These are phyloP conservation scores for Heimioporus sp. DNA, from an alignment of 768 basidiomycete species.

Conservation along the genomic window DNA sequence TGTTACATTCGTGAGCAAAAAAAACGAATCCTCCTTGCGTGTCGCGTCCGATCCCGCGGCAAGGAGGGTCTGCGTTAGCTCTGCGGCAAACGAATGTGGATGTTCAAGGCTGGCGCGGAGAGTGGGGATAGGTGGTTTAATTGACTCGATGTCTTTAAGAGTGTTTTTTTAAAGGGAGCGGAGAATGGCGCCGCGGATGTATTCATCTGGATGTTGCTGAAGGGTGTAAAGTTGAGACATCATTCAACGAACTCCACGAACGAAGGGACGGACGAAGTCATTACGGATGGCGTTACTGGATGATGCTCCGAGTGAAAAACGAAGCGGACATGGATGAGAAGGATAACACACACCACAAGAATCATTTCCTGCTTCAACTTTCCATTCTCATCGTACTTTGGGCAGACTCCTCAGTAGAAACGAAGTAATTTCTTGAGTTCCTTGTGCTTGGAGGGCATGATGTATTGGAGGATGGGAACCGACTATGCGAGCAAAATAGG, in stretches of 20 bases:
- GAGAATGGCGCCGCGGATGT: slow-evolving; percentile 96
- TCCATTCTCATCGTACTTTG: slow-evolving; percentile 94
- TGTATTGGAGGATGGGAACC: slow-evolving; percentile 99
- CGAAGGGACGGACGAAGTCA: slow-evolving; percentile 69
- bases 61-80: slow-evolving; percentile 94
- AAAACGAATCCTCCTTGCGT: slow-evolving; percentile 96
- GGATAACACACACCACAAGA: slow-evolving; percentile 79
- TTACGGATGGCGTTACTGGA: slow-evolving; percentile 93
- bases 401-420: slow-evolving; percentile 97
- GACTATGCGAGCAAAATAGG: slow-evolving; percentile 72
- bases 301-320: slow-evolving; percentile 1
- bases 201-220: slow-evolving; percentile 99
- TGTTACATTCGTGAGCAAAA: slow-evolving; percentile 83
- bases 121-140: slow-evolving; percentile 94
- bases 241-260: background rate
- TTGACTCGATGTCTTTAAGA: slow-evolving; percentile 86
- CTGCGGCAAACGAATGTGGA: slow-evolving; percentile 92
- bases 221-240: background rate
- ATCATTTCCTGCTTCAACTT: slow-evolving; percentile 99
- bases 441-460: slow-evolving; percentile 94
- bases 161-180: slow-evolving; percentile 97
- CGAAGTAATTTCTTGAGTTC: slow-evolving; percentile 95
- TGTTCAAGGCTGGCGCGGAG: slow-evolving; percentile 95
- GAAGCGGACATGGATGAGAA: background rate
- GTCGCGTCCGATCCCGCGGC: slow-evolving; percentile 94